Base-by-base conservation (phyloP, 768 basidiomycete species). In the Floccularia luteovirens region DNA sequence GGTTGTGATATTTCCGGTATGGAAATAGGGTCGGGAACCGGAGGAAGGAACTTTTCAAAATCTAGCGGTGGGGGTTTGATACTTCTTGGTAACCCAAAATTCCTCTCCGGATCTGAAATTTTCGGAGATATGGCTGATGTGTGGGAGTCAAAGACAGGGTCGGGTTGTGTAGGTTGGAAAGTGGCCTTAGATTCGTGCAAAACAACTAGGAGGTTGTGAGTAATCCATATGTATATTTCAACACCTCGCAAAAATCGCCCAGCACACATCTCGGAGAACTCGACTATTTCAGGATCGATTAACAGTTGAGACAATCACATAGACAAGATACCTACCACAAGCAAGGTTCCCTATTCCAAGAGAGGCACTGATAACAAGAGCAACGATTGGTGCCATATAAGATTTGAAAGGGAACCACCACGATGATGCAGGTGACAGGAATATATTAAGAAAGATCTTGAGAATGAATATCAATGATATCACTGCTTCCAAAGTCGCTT, bases 211-310 rank as follows among this genome's bases (percentile, higher is more conserved):
- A 82, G 70, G 43, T 69, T 58, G 51, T 70, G 75, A n/a, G 84
- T 56, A 41, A 82, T 63, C 31, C 81, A 57, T 31, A 78, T 66
- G 51, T 79, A 89, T 17, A 79, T 48, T 50, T 82, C 79, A 24
- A 78, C 57, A 11, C 77, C 79, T 48, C 77, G 72, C 41, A 74
- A 62, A 48, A 87, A 74, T 33, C 80, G 77, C n/a, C 85, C 86
- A 1, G 82, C 59, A 7, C 67, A 65, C 4, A 74, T 74, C 58
- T 88, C 86, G 2, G 84, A 74, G 51, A 87, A 85, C 39, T 65
- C 59, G 54, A 81, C 83, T 86, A 37, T 30, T n/a, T 11, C 3
- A 19, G 38, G 43, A 36, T 38, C 35, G 43, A n/a, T 5, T 10
- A 47, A 24, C 16, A 30, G 39, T 14, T 32, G 38, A 27, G 33